Evolutionary conservation across 768 basidiomycete species (phyloP).

Genomic region (Lentinula sp.): DNA sequence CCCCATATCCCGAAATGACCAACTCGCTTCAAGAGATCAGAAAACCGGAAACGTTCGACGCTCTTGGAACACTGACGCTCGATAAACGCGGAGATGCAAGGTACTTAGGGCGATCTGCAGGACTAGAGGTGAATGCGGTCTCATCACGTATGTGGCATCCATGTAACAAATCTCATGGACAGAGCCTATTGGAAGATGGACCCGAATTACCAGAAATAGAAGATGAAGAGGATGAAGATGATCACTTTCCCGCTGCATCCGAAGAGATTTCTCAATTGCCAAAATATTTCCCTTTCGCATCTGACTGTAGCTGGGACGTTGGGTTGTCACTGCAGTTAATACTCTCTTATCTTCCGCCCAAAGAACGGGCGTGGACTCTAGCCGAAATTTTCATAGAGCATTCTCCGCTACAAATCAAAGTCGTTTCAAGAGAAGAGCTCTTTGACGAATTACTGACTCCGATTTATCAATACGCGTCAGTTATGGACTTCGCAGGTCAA

Average conservation of each 20-base stretch:
- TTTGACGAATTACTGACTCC: slow-evolving; percentile 35
- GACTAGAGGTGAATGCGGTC: slow-evolving; percentile 3
- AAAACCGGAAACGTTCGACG: neutral
- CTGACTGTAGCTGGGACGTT: slow-evolving; percentile 14
- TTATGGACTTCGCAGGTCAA: slow-evolving; percentile 16
- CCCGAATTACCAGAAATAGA: neutral
- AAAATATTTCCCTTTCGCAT: slow-evolving; percentile 19
- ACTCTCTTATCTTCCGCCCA: slow-evolving; percentile 21
- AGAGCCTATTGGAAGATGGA: neutral
- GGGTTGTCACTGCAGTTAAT: slow-evolving; percentile 15
- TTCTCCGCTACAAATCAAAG: slow-evolving; percentile 15
- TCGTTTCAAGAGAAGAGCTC: slow-evolving; percentile 10
- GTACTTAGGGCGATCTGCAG: slow-evolving; percentile 10
- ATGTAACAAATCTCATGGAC: neutral
- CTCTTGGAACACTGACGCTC: slow-evolving; percentile 1
- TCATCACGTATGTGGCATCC: neutral
- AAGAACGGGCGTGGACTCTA: slow-evolving; percentile 34
- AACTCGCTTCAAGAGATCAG: neutral
- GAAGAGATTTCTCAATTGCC: slow-evolving; percentile 17
- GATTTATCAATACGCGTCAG: neutral
- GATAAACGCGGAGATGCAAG: neutral
- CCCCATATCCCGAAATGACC: neutral
- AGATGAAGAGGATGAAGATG: slow-evolving; percentile 7
- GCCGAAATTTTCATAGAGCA: slow-evolving; percentile 39
- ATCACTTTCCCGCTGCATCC: slow-evolving; percentile 11